phyloP scores from a whole-genome alignment of 768 basidiomycete genomes.

The Tylopilus felleus region DNA sequence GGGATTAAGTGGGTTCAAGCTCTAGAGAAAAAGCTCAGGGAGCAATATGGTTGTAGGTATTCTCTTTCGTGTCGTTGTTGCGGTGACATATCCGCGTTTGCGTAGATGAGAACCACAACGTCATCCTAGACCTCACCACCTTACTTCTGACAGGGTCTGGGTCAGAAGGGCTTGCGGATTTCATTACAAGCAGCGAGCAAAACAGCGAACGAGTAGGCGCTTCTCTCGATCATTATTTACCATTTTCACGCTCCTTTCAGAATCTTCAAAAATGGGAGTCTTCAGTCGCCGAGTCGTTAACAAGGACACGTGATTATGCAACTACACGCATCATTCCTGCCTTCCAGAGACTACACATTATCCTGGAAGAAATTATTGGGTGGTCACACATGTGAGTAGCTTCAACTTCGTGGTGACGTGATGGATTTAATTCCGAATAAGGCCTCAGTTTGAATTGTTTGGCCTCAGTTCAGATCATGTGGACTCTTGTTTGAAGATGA shows the following conservation, averaged over 20 bases:
- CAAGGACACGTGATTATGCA: slow-evolving; percentile 69
- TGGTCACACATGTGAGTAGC: slow-evolving; percentile 68
- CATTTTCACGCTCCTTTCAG: slow-evolving; percentile 39
- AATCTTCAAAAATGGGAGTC: slow-evolving; percentile 82
- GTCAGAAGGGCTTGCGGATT: slow-evolving; percentile 70
- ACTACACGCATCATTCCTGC: slow-evolving; percentile 70
- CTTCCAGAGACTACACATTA: slow-evolving; percentile 70
- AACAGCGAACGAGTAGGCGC: slow-evolving; percentile 78
- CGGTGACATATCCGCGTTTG: slow-evolving; percentile 11
- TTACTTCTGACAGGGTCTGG: slow-evolving; percentile 68
- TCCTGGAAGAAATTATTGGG: slow-evolving; percentile 74
- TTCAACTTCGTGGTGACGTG: slow-evolving; percentile 9
- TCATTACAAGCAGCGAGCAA: slow-evolving; percentile 72
- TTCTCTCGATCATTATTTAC: slow-evolving; percentile 5
- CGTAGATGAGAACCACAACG: slow-evolving; percentile 57
- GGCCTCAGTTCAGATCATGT: slow-evolving; percentile 51
- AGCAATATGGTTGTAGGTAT: slow-evolving; percentile 64
- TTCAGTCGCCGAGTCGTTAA: slow-evolving; percentile 64
- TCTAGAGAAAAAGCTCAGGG: slow-evolving; percentile 60
- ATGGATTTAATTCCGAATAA: slow-evolving; percentile 29
- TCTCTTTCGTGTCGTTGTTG: slow-evolving; percentile 8
- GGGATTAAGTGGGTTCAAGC: slow-evolving; percentile 71
- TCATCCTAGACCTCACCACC: slow-evolving; percentile 67
- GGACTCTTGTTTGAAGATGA: slow-evolving; percentile 48
- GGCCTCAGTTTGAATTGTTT: slow-evolving; percentile 57